Base-by-base conservation (phyloP, 2,329 filamentous ascomycete genomes). In the Sporothrix schenckii region DNA sequence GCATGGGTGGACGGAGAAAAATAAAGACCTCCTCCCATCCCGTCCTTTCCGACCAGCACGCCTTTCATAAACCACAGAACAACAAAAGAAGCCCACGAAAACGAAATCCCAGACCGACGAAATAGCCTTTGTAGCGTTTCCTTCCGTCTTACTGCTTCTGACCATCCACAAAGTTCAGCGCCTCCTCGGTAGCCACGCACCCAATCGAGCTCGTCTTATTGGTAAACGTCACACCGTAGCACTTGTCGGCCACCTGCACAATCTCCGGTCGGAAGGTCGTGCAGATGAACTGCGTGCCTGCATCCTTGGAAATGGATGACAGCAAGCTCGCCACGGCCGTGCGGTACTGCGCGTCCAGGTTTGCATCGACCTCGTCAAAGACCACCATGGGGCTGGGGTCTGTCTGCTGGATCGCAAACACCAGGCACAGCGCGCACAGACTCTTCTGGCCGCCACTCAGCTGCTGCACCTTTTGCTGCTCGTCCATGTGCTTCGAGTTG, bases 361-460 rank as follows among this genome's bases (percentile, higher is more conserved):
- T 99, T 80, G 95, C 95, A 78, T 99, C 95, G 74, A 99, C 97
- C 81, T 99, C 95, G 80, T 99, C 95, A 76, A 99, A 99, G 77
- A 99, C 94, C 79, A 99, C 97, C 85, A 99, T 98, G 1, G 95
- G 95, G 58, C 94, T 96, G 11, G 94, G 95, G 79, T 99, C 95
- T 72, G 94, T 97, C 75, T 94, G 92, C 81, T 99, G 95, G 75
- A 99, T 96, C n/a, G 95, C 95, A 79, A 99, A 99, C 75, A 99
- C 96, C 67, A 99, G 88, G 58, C 95, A 96, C n/a, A 99, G 88
- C 11, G 95, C 95, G 80, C 94, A 98, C 73, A 98, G 85, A 93
- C 93, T 97, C 87, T 99, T 99, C 78, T 99, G 95, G 44, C 95
- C 95, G 84, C 95, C 95, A 76, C 92, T 96, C 73, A 99, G 88